Percentiles rank a stretch among this genome's conserved stretches.
phyloP scores from a whole-genome alignment of 2,329 filamentous ascomycete species.

The Venturia asperata region DNA sequence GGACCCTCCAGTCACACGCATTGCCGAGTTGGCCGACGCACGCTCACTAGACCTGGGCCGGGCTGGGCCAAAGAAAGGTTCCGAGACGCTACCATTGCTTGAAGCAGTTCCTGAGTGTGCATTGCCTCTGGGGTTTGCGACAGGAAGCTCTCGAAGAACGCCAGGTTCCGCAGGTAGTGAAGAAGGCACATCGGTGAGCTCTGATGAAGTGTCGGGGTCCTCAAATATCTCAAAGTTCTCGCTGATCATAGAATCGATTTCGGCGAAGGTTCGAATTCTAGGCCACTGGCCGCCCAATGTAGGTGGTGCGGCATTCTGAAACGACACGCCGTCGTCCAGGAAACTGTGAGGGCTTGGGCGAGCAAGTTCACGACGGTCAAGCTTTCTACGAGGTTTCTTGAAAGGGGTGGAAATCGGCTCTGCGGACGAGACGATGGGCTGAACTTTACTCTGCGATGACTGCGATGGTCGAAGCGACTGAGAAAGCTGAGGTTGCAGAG shows the following conservation, averaged over 20 bases:
- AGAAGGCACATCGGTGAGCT: conserved; percentile 11
- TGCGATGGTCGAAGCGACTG: not conserved
- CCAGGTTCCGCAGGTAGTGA: not conserved
- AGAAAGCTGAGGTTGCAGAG: not conserved
- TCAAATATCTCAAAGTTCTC: conserved; percentile 5
- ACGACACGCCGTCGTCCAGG: not conserved
- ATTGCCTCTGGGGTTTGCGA: not conserved
- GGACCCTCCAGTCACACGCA: not conserved
- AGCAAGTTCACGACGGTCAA: not conserved
- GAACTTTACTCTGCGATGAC: not conserved
- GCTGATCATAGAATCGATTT: conserved; percentile 10
- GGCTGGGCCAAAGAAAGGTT: not conserved
- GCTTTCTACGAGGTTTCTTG: conserved; percentile 14
- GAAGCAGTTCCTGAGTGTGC: not conserved
- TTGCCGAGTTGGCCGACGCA: not conserved
- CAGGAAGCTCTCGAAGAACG: conserved; percentile 7
- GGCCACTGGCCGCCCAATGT: not conserved
- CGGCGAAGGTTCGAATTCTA: not conserved
- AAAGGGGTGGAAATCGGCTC: not conserved
- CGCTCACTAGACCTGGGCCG: not conserved
- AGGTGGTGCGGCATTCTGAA: not conserved
- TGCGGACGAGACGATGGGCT: not conserved
- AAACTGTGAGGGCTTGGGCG: conserved; percentile 2
- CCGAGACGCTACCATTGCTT: not conserved
- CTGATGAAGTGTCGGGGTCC: conserved; percentile 1